Conservation (phyloP, 2,329 filamentous ascomycete species). For the Beauveria pseudobassiana region DNA sequence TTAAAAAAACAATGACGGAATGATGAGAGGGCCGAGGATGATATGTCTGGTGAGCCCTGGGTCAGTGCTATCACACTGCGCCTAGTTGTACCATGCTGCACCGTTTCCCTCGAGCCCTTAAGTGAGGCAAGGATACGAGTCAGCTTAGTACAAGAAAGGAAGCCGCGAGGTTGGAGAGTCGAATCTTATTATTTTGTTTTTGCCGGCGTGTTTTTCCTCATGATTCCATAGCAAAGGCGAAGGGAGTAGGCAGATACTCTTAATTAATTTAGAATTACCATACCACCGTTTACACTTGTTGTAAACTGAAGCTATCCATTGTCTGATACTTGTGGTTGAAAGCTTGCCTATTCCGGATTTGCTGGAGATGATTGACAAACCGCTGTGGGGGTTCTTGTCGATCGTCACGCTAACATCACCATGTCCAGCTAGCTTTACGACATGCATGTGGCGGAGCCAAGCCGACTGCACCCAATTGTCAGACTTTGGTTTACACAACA, state of each 20-base stretch:
- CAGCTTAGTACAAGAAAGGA: not conserved
- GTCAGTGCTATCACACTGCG: not conserved
- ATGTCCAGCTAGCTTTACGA: not conserved
- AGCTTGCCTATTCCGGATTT: not conserved
- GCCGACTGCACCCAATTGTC: not conserved
- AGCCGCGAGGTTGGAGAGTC: not conserved
- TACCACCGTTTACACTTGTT: not conserved
- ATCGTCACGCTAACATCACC: conserved; percentile 2
- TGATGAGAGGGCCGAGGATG: not conserved
- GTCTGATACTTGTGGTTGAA: not conserved
- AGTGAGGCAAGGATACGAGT: not conserved
- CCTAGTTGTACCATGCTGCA: not conserved
- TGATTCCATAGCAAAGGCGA: conserved; percentile 11
- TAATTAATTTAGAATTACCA: conserved; percentile 11
- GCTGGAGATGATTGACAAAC: not conserved
- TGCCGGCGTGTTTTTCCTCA: conserved; percentile 1
- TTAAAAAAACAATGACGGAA: not conserved
- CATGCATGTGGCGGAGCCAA: conserved; percentile 2
- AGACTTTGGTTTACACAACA: not conserved
- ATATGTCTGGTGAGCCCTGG: not conserved
- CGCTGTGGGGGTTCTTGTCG: conserved; percentile 5
- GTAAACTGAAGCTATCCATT: not conserved
- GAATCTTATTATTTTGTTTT: conserved; percentile 8
- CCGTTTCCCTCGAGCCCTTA: not conserved
- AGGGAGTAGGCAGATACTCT: conserved; percentile 7